phyloP scores from a whole-genome alignment of 805 yeast species.

The Schwanniomyces pseudopolymorphus region DNA sequence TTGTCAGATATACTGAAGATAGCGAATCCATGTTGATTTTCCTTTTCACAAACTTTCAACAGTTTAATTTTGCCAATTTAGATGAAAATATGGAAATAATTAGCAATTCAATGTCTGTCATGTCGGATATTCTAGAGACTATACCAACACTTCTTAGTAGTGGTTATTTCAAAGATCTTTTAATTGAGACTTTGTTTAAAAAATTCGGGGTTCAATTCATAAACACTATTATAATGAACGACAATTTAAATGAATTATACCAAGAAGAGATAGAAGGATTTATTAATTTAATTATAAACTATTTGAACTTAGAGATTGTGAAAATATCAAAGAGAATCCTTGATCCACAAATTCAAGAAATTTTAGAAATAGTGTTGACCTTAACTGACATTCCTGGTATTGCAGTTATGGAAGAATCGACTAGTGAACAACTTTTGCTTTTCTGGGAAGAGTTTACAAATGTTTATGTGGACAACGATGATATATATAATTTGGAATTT shows the following conservation, averaged over 20 bases:
- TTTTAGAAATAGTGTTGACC: constrained; percentile 49
- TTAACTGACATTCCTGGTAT: constrained; percentile 56
- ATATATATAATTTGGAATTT: constrained; percentile 20
- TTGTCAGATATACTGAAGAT: constrained; percentile 24
- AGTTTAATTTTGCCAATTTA: background rate
- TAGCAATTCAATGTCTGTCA: constrained; percentile 27
- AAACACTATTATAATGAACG: constrained; percentile 25
- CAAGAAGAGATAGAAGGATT: constrained; percentile 40
- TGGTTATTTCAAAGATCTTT: constrained; percentile 22
- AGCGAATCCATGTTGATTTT: constrained; percentile 22
- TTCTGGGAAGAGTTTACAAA: constrained; percentile 74
- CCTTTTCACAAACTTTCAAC: constrained; percentile 16
- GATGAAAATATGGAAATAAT: constrained; percentile 14
- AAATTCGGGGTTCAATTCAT: constrained; percentile 47
- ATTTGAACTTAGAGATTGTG: constrained; percentile 47
- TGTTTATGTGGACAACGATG: constrained; percentile 49
- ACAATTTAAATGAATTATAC: constrained; percentile 26
- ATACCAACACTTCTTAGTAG: constrained; percentile 41
- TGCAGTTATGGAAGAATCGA: constrained; percentile 59
- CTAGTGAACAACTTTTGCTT: constrained; percentile 51
- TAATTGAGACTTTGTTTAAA: constrained; percentile 39
- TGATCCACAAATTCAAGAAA: constrained; percentile 32
- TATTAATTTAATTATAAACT: constrained; percentile 45
- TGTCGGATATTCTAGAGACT: constrained; percentile 47
- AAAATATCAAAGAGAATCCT: constrained; percentile 40